Evolutionary conservation across 2,329 filamentous ascomycete species (phyloP).

Genomic region (Ceratocystis destructans): DNA sequence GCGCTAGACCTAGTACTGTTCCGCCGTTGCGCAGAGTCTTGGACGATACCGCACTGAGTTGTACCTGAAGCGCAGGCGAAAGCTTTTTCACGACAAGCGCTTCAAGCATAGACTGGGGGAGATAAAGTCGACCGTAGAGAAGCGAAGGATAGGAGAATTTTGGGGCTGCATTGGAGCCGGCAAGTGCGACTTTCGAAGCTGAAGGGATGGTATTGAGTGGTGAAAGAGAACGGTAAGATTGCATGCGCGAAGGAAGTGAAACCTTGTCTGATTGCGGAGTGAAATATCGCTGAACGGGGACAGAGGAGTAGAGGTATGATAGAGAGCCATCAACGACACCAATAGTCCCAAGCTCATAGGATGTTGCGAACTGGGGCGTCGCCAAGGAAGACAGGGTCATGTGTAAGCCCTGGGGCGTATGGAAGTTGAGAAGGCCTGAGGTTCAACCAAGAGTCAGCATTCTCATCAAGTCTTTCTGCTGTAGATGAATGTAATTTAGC

Average conservation of each 20-base stretch:
- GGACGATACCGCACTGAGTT: constrained; percentile 65
- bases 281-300: constrained; percentile 55
- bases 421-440: constrained; percentile 72
- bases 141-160: constrained; percentile 36
- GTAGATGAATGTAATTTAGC: not conserved
- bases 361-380: constrained; percentile 84
- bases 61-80: constrained; percentile 63
- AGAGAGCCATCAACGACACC: constrained; percentile 93
- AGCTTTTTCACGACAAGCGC: constrained; percentile 70
- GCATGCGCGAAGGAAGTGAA: constrained; percentile 61
- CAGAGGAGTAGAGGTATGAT: constrained; percentile 87
- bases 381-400: constrained; percentile 83
- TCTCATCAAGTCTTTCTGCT: not conserved
- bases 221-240: constrained; percentile 67
- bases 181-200: constrained; percentile 19
- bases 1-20: constrained; percentile 56
- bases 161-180: constrained; percentile 23
- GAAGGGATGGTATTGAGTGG: constrained; percentile 22
- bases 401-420: constrained; percentile 69
- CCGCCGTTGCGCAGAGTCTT: constrained; percentile 59
- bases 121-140: constrained; percentile 64
- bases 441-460: not conserved
- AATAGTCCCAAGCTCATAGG: constrained; percentile 78
- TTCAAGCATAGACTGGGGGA: constrained; percentile 75
- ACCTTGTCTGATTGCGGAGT: constrained; percentile 57